Conservation (phyloP, 1,139 yeast species). For the Hyphopichia khmerensis region DNA sequence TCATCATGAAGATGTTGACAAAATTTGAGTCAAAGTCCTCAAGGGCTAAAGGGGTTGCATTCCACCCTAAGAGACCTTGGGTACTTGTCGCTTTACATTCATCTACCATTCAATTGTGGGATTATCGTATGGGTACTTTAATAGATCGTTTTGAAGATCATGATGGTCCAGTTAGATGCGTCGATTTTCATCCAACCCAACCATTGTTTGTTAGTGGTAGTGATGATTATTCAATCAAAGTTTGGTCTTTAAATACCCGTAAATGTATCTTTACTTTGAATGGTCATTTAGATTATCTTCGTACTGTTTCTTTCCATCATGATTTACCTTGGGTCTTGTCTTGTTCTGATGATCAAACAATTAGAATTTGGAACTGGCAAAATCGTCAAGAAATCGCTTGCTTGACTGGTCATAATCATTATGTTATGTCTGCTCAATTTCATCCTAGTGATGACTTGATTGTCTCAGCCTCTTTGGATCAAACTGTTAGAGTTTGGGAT, state of each 20-base stretch:
- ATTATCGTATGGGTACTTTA: slow-evolving; percentile 97
- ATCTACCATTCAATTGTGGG: slow-evolving; percentile 97
- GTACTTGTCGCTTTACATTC: slow-evolving; percentile 91
- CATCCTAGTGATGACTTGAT: slow-evolving; percentile 94
- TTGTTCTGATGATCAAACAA: slow-evolving; percentile 97
- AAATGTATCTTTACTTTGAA: slow-evolving; percentile 87
- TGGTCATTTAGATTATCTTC: slow-evolving; percentile 93
- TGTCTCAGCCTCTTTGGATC: slow-evolving; percentile 95
- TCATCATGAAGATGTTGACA: slow-evolving; percentile 90
- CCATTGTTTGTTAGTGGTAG: slow-evolving; percentile 97
- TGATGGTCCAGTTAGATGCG: slow-evolving; percentile 95
- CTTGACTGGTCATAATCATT: slow-evolving; percentile 96
- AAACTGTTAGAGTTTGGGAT: slow-evolving; percentile 99
- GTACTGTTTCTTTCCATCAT: slow-evolving; percentile 93
- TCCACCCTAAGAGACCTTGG: slow-evolving; percentile 98
- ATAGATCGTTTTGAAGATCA: slow-evolving; percentile 97
- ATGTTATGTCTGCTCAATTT: slow-evolving; percentile 97
- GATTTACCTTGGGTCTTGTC: slow-evolving; percentile 98
- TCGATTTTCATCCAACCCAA: slow-evolving; percentile 96
- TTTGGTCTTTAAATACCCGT: slow-evolving; percentile 92
- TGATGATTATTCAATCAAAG: slow-evolving; percentile 92
- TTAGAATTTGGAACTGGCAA: slow-evolving; percentile 99
- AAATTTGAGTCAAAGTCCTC: slow-evolving; percentile 98
- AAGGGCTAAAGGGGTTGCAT: slow-evolving; percentile 97
- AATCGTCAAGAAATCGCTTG: slow-evolving; percentile 97